phyloP scores from a whole-genome alignment of 2,329 filamentous ascomycete genomes.

The Nannizzia gypsea region DNA sequence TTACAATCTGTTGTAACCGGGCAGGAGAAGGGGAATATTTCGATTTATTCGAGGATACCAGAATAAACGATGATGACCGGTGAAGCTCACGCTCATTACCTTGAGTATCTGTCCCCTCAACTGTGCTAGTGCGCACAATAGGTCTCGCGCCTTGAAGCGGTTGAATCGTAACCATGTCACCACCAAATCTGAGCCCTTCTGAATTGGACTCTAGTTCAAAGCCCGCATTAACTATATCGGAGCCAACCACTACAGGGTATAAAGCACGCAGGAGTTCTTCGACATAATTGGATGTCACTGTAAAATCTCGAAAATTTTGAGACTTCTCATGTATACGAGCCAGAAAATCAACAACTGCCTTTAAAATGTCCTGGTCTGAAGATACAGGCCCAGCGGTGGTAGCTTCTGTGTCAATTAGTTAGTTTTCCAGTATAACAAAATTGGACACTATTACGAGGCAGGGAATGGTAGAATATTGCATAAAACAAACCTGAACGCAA shows the following conservation, averaged over 20 bases:
- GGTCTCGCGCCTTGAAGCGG: slow-evolving; percentile 55
- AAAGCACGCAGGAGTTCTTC: slow-evolving; percentile 66
- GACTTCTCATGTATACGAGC: slow-evolving; percentile 68
- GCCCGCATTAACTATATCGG: slow-evolving; percentile 69
- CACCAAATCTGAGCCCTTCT: slow-evolving; percentile 71
- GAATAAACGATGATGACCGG: slow-evolving; percentile 80
- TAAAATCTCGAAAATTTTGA: slow-evolving; percentile 68
- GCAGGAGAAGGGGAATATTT: slow-evolving; percentile 48
- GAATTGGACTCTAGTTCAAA: slow-evolving; percentile 78
- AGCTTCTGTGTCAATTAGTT: not conserved
- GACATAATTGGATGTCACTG: slow-evolving; percentile 66
- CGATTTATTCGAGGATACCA: slow-evolving; percentile 61
- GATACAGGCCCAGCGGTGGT: not conserved
- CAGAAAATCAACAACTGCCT: slow-evolving; percentile 67
- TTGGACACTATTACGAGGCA: not conserved
- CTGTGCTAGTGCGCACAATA: slow-evolving; percentile 61
- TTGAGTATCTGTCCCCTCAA: slow-evolving; percentile 38
- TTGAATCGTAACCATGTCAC: slow-evolving; percentile 70
- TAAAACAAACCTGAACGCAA: slow-evolving; percentile 2
- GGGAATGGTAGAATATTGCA: too few relatives aligned
- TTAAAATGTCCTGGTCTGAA: slow-evolving; percentile 40
- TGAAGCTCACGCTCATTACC: slow-evolving; percentile 41
- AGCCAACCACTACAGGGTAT: slow-evolving; percentile 79
- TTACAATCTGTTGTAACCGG: slow-evolving; percentile 52
- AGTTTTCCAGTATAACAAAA: not conserved